Evolutionary conservation across 805 yeast genomes (phyloP).

Genomic region (Kluyveromyces siamensis): DNA sequence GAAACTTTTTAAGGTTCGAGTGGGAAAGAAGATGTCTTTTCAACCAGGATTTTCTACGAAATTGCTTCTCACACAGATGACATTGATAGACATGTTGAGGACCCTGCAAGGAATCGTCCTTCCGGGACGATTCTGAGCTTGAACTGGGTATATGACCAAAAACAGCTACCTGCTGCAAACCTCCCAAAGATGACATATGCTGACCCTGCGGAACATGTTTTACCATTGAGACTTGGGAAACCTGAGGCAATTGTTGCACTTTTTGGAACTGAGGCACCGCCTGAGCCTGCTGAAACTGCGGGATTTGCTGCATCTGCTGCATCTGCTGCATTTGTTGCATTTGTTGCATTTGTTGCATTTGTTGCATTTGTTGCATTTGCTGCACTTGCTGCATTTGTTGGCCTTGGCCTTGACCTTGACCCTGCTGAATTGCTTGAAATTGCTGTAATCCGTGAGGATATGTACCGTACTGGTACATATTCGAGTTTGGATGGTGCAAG

Average conservation of each 20-base stretch:
- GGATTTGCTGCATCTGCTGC: neutral
- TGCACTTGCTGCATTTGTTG: neutral
- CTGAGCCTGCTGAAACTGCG: neutral
- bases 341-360: neutral
- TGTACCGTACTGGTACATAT: neutral
- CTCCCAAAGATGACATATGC: neutral
- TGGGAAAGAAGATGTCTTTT: slow-evolving; percentile 25
- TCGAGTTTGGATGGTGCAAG: neutral
- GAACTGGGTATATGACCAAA: neutral
- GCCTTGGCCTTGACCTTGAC: slow-evolving; percentile 1
- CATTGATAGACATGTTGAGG: slow-evolving; percentile 20
- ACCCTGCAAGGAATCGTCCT: slow-evolving; percentile 4
- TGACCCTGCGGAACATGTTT: neutral
- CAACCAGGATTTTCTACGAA: slow-evolving; percentile 26
- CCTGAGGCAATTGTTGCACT: neutral
- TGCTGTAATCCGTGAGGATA: neutral
- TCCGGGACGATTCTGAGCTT: neutral
- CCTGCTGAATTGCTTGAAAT: neutral
- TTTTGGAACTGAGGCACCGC: neutral
- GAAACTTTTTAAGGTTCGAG: slow-evolving; percentile 17
- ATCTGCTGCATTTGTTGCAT: neutral
- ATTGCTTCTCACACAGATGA: slow-evolving; percentile 23
- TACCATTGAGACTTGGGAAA: neutral
- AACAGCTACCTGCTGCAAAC: neutral
- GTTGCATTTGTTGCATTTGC: too few relatives aligned